phyloP scores from a whole-genome alignment of 768 basidiomycete genomes.

The Boletus patriciae region DNA sequence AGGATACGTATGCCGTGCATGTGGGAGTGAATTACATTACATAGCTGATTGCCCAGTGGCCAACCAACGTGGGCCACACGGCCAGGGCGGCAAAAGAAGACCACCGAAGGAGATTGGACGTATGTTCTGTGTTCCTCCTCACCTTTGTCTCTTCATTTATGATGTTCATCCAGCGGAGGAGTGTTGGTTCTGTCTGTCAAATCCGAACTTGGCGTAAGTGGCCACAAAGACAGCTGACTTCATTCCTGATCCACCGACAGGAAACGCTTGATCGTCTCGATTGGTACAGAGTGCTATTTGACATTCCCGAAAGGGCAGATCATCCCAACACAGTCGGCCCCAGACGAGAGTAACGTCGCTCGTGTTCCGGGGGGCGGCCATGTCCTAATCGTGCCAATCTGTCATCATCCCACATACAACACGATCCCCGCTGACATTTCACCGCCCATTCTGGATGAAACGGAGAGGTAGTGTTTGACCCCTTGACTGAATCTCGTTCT shows the following conservation, averaged over 20 bases:
- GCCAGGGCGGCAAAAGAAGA: slow-evolving; percentile 39
- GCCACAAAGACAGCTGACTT: not conserved
- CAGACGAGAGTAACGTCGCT: slow-evolving; percentile 38
- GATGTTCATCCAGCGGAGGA: slow-evolving; percentile 62
- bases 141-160: not conserved
- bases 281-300: slow-evolving; percentile 91
- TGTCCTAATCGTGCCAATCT: slow-evolving; percentile 89
- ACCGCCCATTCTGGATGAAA: slow-evolving; percentile 74
- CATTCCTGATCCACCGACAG: slow-evolving; percentile 39
- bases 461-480: slow-evolving; percentile 55
- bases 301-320: slow-evolving; percentile 97
- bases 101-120: slow-evolving; percentile 80
- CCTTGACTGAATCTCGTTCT: slow-evolving; percentile 1
- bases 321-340: slow-evolving; percentile 68
- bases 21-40: slow-evolving; percentile 83
- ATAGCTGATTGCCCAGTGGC: slow-evolving; percentile 83
- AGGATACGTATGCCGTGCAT: slow-evolving; percentile 90
- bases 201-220: slow-evolving; percentile 82
- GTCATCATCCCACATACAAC: slow-evolving; percentile 86
- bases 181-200: slow-evolving; percentile 98
- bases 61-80: slow-evolving; percentile 46
- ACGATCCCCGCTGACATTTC: slow-evolving; percentile 80
- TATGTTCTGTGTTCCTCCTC: slow-evolving; percentile 42
- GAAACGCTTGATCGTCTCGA: slow-evolving; percentile 94
- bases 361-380: slow-evolving; percentile 93